Percentiles rank a stretch among this genome's conserved stretches.
Conservation (phyloP, 306 rosid species). For the Prunus salicina region DNA sequence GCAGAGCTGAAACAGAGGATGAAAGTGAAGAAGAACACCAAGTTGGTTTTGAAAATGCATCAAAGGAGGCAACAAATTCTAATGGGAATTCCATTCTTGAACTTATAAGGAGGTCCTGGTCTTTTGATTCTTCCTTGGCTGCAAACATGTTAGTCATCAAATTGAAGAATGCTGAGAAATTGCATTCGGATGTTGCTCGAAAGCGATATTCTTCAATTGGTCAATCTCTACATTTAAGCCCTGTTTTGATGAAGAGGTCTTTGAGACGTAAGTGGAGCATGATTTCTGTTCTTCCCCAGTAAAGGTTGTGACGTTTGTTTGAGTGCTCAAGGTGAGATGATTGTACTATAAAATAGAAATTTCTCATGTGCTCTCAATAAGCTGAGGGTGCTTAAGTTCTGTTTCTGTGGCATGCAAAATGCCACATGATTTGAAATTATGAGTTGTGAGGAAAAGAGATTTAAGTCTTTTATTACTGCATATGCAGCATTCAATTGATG, state of each 20-base stretch:
- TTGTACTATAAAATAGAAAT: conserved; percentile 13
- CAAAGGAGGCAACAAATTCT: conserved; percentile 23
- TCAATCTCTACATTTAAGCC: conserved; percentile 44
- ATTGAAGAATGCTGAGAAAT: conserved; percentile 5
- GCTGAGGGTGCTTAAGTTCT: conserved; percentile 13
- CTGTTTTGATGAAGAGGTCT: conserved; percentile 60
- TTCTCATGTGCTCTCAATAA: conserved; percentile 6
- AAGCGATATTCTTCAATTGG: conserved; percentile 39
- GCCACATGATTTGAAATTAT: neutral
- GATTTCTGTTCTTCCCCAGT: conserved; percentile 20
- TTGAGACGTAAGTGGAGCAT: conserved; percentile 25
- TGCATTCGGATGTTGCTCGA: neutral
- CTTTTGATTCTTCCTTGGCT: conserved; percentile 16
- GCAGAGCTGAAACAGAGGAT: conserved; percentile 26
- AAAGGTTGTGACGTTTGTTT: neutral
- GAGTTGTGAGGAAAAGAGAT: neutral
- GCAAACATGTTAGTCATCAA: neutral
- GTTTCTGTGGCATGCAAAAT: neutral
- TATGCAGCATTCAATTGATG: neutral
- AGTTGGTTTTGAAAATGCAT: conserved; percentile 17
- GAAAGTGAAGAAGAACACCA: conserved; percentile 36
- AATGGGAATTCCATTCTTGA: neutral
- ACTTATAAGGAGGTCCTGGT: conserved; percentile 16
- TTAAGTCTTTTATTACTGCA: neutral
- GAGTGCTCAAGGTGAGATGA: neutral